Conservation (phyloP, 495 filamentous ascomycete genomes). For the Lasiosphaeria ovina region DNA sequence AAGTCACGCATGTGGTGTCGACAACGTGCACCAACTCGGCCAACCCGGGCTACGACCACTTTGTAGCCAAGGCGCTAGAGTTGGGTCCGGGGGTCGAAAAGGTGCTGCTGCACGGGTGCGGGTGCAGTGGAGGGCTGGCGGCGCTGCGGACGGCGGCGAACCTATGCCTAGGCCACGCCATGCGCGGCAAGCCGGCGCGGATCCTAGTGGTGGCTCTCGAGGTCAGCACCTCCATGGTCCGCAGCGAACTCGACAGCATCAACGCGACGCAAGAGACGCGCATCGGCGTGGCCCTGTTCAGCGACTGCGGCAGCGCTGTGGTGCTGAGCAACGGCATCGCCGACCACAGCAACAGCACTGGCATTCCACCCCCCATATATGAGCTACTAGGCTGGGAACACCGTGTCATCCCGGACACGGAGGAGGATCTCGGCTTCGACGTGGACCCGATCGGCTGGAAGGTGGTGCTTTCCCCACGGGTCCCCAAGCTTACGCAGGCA, state of each 20-base stretch:
- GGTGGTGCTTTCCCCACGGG: constrained; percentile 56
- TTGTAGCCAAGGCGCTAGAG: constrained; percentile 54
- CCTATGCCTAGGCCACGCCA: constrained; percentile 55
- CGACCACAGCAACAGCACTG: constrained; percentile 28
- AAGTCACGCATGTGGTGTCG: constrained; percentile 65
- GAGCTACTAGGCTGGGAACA: constrained; percentile 60
- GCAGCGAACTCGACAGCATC: constrained; percentile 58
- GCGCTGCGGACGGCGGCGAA: constrained; percentile 61
- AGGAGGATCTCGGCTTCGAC: constrained; percentile 58
- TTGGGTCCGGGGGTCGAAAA: constrained; percentile 52
- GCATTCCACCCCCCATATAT: constrained; percentile 37
- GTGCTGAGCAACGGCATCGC: constrained; percentile 56
- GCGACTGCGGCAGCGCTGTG: constrained; percentile 60
- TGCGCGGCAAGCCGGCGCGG: constrained; percentile 51
- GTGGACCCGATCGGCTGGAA: constrained; percentile 61
- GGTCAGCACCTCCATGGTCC: constrained; percentile 55
- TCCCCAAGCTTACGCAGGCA: constrained; percentile 50
- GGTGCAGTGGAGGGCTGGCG: constrained; percentile 63
- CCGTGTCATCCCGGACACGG: constrained; percentile 53
- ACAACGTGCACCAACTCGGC: constrained; percentile 68
- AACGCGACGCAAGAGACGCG: constrained; percentile 50
- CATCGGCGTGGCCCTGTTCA: constrained; percentile 61
- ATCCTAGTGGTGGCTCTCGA: constrained; percentile 62
- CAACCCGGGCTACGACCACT: constrained; percentile 67
- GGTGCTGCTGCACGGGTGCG: constrained; percentile 60